phyloP scores from a whole-genome alignment of 108 stramenopile genomes.

The Conticribra weissflogii region DNA sequence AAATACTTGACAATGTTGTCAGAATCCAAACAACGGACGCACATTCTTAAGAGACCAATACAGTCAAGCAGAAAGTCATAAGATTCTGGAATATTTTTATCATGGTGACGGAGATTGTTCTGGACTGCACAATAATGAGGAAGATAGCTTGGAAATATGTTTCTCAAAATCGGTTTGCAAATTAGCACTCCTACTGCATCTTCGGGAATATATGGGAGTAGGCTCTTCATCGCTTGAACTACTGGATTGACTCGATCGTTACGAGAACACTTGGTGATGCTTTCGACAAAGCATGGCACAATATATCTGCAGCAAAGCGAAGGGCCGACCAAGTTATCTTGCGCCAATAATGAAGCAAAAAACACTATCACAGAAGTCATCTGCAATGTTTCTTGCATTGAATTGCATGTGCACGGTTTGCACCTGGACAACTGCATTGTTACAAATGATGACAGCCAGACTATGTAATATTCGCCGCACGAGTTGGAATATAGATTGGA shows the following conservation, averaged over 20 bases:
- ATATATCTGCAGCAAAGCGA: constrained; percentile 28
- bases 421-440: constrained; percentile 9
- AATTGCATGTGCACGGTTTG: not conserved
- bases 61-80: constrained; percentile 11
- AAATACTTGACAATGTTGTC: constrained; percentile 19
- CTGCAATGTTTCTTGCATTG: not conserved
- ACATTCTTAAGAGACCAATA: constrained; percentile 16
- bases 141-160: constrained; percentile 8
- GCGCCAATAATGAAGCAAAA: constrained; percentile 21
- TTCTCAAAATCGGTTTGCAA: constrained; percentile 20
- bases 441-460: constrained; percentile 12
- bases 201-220: constrained; percentile 25
- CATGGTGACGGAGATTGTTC: not conserved
- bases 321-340: constrained; percentile 17
- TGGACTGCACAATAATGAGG: not conserved
- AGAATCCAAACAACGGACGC: constrained; percentile 28
- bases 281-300: constrained; percentile 10
- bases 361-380: constrained; percentile 5
- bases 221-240: constrained; percentile 15
- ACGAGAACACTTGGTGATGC: constrained; percentile 15
- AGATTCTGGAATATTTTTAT: not conserved
- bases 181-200: constrained; percentile 26
- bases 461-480: constrained; percentile 11
- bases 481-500: constrained; percentile 6
- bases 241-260: constrained; percentile 7